Percentiles rank a stretch among this genome's conserved stretches.
phyloP scores from a whole-genome alignment of 129 eudicot genomes.

The Silybum marianum region DNA sequence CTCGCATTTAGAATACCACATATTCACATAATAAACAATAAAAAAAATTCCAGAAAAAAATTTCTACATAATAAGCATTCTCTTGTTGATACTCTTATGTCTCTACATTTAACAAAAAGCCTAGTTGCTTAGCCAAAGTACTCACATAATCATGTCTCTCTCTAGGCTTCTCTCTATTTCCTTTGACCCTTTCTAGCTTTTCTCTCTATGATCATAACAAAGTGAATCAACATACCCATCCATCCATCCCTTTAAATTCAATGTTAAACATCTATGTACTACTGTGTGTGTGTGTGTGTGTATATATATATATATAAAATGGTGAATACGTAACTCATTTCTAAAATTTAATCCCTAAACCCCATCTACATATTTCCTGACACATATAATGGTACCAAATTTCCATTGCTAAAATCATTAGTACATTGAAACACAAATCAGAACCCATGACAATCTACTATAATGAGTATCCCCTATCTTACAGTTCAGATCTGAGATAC shows the following conservation, averaged over 20 bases:
- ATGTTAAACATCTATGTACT: not conserved
- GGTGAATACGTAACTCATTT: no score
- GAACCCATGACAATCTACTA: not conserved
- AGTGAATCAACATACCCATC: not conserved
- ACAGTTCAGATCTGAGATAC: not conserved
- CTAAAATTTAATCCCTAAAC: no score
- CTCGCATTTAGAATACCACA: not conserved
- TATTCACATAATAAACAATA: not conserved
- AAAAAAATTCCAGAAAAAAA: not conserved
- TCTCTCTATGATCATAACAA: no score
- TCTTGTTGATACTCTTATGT: not conserved
- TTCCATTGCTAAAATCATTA: not conserved
- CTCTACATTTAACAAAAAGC: not conserved
- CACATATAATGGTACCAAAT: not conserved
- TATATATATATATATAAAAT: no score
- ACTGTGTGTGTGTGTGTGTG: not conserved
- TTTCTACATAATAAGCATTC: not conserved
- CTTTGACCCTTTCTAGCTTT: no score
- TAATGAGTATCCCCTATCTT: not conserved
- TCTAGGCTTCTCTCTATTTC: no score
- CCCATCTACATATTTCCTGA: no score
- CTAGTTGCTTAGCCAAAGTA: not conserved
- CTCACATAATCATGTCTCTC: no score
- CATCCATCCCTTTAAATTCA: not conserved
- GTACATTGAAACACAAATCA: no score